Percentiles rank a stretch among this genome's conserved stretches.
Conservation (phyloP, 2,329 filamentous ascomycete genomes). For the Arthroderma uncinatum region DNA sequence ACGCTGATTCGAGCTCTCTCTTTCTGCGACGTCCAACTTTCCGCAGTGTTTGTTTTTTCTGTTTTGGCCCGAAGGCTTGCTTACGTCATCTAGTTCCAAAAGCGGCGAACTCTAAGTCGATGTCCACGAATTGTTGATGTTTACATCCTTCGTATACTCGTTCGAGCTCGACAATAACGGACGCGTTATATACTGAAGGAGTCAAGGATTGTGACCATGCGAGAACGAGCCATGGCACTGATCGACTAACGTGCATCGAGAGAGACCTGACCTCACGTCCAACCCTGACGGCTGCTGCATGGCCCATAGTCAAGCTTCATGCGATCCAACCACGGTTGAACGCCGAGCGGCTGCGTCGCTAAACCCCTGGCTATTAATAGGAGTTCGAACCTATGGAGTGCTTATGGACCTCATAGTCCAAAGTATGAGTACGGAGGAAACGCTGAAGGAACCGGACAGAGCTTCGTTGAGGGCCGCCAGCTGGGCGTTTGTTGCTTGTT, state of each 20-base stretch:
- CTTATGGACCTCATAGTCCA: too few species aligned
- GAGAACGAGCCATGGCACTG: not conserved
- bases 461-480: not conserved
- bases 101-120: not conserved
- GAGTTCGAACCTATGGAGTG: not conserved
- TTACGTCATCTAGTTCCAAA: not conserved
- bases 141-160: not conserved
- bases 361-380: constrained; percentile 1
- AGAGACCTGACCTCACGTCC: not conserved
- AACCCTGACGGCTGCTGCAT: not conserved
- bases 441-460: not conserved
- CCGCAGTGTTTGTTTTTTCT: not conserved
- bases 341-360: constrained; percentile 3
- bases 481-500: not conserved
- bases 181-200: not conserved
- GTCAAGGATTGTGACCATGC: not conserved
- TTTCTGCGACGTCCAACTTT: not conserved
- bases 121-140: not conserved
- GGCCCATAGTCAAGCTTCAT: not conserved
- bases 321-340: not conserved
- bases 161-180: not conserved
- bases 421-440: not conserved
- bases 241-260: not conserved
- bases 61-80: too few species aligned
- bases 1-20: not conserved